These are phyloP conservation scores for Acacia concinna DNA, from an alignment of 331 rosid genomes.

Conservation along the genomic window DNA sequence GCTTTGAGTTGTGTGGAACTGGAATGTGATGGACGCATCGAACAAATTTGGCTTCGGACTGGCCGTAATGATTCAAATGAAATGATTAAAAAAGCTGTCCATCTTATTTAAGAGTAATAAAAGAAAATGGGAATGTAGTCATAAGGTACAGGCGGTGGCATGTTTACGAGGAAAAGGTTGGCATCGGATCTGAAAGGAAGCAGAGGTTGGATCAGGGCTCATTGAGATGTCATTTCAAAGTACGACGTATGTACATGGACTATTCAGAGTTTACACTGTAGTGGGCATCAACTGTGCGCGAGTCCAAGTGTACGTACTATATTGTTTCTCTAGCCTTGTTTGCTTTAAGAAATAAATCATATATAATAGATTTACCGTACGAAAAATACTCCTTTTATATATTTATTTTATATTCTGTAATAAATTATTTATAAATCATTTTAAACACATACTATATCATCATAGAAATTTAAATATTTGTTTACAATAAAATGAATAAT, in stretches of 20 bases:
- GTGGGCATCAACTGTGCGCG: background rate
- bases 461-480: no score
- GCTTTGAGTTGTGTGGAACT: slow-evolving; percentile 30
- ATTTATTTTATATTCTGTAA: no score
- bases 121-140: slow-evolving; percentile 12
- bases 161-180: background rate
- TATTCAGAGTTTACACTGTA: background rate
- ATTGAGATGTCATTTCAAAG: slow-evolving; percentile 59
- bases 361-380: no score
- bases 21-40: slow-evolving; percentile 40
- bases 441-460: no score
- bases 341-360: no score
- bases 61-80: slow-evolving; percentile 35
- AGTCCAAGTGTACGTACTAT: background rate
- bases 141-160: slow-evolving; percentile 1
- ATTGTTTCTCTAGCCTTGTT: no score
- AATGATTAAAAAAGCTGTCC: slow-evolving; percentile 30
- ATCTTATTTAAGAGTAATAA: background rate
- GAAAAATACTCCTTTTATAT: no score
- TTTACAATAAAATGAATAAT: no score
- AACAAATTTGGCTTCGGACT: slow-evolving; percentile 38
- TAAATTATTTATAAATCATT: no score
- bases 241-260: background rate
- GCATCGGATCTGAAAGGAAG: background rate
- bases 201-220: background rate